These are phyloP conservation scores for Termitomyces sp. DNA, from an alignment of 768 basidiomycete genomes.

Conservation along the genomic window DNA sequence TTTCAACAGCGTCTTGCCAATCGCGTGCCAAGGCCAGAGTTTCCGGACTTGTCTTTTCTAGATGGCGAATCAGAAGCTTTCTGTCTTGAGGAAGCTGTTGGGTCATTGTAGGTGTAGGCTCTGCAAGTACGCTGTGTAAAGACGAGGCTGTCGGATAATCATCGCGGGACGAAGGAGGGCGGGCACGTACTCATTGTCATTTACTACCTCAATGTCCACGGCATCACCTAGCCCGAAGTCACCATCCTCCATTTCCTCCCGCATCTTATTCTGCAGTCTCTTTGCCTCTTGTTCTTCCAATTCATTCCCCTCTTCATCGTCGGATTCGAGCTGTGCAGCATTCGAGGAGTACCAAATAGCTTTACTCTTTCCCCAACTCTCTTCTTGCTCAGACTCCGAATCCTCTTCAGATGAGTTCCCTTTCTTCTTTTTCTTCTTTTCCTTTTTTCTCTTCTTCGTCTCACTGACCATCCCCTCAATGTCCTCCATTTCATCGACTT, in stretches of 20 bases:
- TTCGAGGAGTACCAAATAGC: constrained; percentile 85
- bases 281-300: constrained; percentile 85
- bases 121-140: constrained; percentile 28
- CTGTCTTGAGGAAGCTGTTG: constrained; percentile 49
- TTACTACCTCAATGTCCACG: constrained; percentile 29
- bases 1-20: constrained; percentile 66
- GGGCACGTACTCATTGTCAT: constrained; percentile 27
- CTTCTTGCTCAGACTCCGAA: constrained; percentile 42
- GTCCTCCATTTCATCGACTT: constrained; percentile 19
- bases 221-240: constrained; percentile 81
- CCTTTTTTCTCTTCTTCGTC: constrained; percentile 14
- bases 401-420: constrained; percentile 22
- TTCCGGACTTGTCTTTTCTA: constrained; percentile 75
- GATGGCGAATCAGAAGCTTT: constrained; percentile 50
- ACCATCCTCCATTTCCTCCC: constrained; percentile 64
- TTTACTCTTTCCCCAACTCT: constrained; percentile 79
- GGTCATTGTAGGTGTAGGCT: constrained; percentile 27
- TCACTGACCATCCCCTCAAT: constrained; percentile 13
- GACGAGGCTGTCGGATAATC: neutral
- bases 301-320: constrained; percentile 85
- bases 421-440: constrained; percentile 16
- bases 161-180: neutral
- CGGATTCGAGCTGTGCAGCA: constrained; percentile 72
- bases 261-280: constrained; percentile 68
- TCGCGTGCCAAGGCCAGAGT: constrained; percentile 77